phyloP scores from a whole-genome alignment of 371 early-diverging fungal genomes.

The Mortierella sp. region DNA sequence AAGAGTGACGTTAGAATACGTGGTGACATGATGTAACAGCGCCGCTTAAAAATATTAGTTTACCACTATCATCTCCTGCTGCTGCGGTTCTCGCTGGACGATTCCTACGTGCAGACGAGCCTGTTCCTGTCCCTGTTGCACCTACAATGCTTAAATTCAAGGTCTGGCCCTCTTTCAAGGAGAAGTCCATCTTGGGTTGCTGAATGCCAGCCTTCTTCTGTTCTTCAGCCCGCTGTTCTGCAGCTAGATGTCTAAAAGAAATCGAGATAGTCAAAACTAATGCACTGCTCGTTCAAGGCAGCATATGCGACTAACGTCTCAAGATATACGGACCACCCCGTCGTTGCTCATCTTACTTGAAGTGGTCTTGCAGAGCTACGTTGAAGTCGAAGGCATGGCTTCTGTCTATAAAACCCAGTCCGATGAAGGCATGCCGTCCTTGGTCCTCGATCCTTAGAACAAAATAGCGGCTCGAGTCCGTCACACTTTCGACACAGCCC shows the following conservation, averaged over 20 bases:
- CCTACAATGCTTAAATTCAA: constrained; percentile 80
- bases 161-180: constrained; percentile 88
- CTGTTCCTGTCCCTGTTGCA: constrained; percentile 25
- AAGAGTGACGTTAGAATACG: neutral
- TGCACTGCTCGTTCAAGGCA: no score
- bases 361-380: constrained; percentile 88
- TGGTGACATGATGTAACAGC: neutral
- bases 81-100: constrained; percentile 42
- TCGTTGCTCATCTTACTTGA: constrained; percentile 58
- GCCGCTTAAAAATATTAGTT: neutral
- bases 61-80: constrained; percentile 26
- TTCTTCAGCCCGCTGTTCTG: constrained; percentile 64
- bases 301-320: neutral
- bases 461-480: constrained; percentile 94
- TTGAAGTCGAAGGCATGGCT: constrained; percentile 93
- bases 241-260: constrained; percentile 65
- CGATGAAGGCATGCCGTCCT: constrained; percentile 90
- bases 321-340: no score
- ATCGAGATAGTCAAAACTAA: neutral
- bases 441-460: constrained; percentile 86
- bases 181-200: constrained; percentile 81
- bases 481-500: constrained; percentile 88
- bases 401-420: constrained; percentile 91
- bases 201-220: constrained; percentile 56
- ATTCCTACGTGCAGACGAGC: constrained; percentile 23